A percentile compares a stretch with the other conserved stretches of the same genome.
Conservation (phyloP, 2,329 filamentous ascomycete genomes). For the Tolypocladium amazonense region DNA sequence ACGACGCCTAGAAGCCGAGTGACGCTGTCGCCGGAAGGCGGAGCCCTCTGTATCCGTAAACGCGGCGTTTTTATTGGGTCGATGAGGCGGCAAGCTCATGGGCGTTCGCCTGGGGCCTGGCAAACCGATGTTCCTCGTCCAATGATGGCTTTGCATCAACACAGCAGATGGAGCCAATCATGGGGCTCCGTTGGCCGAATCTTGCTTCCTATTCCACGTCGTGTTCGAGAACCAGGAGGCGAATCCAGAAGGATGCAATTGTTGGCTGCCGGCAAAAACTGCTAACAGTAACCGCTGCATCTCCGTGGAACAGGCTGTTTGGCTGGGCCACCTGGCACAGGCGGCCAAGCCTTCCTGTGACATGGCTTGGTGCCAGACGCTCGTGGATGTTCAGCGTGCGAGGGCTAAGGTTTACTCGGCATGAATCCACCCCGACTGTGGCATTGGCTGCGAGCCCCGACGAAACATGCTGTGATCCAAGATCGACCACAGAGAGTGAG, state of each 20-base stretch:
- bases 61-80: not conserved
- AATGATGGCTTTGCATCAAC: not conserved
- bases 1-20: not conserved
- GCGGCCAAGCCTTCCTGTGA: not conserved
- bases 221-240: not conserved
- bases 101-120: not conserved
- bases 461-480: not conserved
- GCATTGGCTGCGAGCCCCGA: not conserved
- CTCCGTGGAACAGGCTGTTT: not conserved
- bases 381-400: too few species aligned
- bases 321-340: not conserved
- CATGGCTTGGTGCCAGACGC: not conserved
- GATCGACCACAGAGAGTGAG: not conserved
- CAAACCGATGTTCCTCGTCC: not conserved
- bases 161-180: not conserved
- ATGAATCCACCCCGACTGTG: not conserved
- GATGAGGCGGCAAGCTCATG: not conserved
- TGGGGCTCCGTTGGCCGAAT: not conserved
- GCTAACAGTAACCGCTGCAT: not conserved
- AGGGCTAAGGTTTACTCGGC: not conserved
- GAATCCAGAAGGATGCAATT: not conserved
- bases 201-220: not conserved
- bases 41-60: not conserved
- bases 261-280: not conserved
- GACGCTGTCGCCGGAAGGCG: not conserved